Base-by-base conservation (phyloP, 352 stramenopile species). In the Phytophthora foliorum region DNA sequence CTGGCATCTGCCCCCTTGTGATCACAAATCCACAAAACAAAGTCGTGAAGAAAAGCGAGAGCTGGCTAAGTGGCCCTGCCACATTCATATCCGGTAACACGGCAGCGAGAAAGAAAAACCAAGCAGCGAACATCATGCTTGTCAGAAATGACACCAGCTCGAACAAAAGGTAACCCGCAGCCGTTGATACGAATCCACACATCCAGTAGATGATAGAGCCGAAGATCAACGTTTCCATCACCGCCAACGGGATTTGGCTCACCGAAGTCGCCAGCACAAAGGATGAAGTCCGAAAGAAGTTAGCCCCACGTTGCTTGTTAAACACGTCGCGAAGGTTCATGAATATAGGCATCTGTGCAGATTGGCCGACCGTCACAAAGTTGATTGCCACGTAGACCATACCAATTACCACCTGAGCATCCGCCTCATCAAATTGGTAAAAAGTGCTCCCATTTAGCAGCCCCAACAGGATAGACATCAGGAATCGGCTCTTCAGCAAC, bases 141-240 rank as follows among this genome's bases (percentile, higher is more conserved):
- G 63, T 81, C 74, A 56, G 57, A 50, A 93, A 71, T 14, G 94
- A 45, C 17, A 91, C 65, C 1, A 75, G 39, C 36, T 92, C 57
- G 50, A 85, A 94, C 24, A 86, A 66, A 14, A 94, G 55, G 45
- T 80, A 93, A n/a, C 78, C 69, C 21, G 13, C 25, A 6, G 68
- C 68, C 38, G 79, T 75, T 5, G 44, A 19, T 13, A 69, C 74
- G 38, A 96, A 77, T 10, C 88, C 88, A 55, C 90, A 80, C 75
- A 95, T 88, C 74, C 81, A 96, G 63, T 96, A 96, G 5, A 94
- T 69, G 58, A 96, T 58, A 10, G 78, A 82, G 25, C 85, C 89
- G 69, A 94, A 95, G 32, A 91, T 41, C 14, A 94, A 38, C 4
- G 80, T 81, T 72, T 96, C 88, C 14, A 91, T 59, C 0, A 82